Evolutionary conservation across 331 rosid species (phyloP).

Genomic region (Malus hybrid): DNA sequence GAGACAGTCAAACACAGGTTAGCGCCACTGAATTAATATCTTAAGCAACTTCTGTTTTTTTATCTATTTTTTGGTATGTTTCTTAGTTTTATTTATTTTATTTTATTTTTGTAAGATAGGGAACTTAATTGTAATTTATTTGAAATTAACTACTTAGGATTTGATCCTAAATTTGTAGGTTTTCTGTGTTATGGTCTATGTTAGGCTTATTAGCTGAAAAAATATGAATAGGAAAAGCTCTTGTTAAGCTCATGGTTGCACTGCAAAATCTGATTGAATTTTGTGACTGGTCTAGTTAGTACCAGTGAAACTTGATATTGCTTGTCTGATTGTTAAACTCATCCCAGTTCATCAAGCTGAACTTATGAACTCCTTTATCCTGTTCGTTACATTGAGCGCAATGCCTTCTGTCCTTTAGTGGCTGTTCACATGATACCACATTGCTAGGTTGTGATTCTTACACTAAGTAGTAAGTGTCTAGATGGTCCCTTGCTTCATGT

Average conservation of each 20-base stretch:
- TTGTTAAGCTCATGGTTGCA: background rate
- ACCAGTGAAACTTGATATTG: background rate
- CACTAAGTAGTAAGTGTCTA: background rate
- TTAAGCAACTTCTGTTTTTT: conserved; percentile 5
- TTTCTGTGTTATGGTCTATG: background rate
- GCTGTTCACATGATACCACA: background rate
- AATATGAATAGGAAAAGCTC: background rate
- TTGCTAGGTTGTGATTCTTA: background rate
- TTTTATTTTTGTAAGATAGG: background rate
- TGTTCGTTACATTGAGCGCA: background rate
- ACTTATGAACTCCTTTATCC: background rate
- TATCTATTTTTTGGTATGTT: background rate
- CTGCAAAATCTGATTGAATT: background rate
- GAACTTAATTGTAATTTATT: background rate
- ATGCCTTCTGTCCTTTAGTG: background rate
- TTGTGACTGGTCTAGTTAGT: background rate
- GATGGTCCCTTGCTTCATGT: background rate
- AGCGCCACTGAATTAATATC: conserved; percentile 18
- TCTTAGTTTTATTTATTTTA: background rate
- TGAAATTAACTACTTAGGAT: too few species aligned
- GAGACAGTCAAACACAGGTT: conserved; percentile 89
- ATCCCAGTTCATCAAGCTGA: background rate
- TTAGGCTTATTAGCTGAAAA: background rate
- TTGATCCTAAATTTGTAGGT: background rate
- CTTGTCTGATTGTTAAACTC: background rate